phyloP scores from a whole-genome alignment of 768 basidiomycete species.

The Lactarius hatsudake region DNA sequence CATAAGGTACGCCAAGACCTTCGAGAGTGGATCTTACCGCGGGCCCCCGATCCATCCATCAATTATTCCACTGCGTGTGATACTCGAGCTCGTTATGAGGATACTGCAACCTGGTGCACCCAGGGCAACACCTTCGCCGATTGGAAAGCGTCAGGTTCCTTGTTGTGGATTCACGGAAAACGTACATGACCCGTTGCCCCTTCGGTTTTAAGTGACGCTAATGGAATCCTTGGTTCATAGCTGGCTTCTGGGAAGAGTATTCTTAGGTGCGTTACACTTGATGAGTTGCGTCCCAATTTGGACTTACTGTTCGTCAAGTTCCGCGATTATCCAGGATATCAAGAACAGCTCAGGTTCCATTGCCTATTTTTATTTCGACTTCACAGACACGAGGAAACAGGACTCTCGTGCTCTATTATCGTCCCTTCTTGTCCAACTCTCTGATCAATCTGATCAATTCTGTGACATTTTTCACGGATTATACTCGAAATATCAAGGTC shows the following conservation, averaged over 20 bases:
- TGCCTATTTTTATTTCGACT: neutral
- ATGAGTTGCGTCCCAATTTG: neutral
- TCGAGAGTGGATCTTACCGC: neutral
- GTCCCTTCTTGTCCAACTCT: slow-evolving; percentile 5
- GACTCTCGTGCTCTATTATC: neutral
- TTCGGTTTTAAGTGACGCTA: neutral
- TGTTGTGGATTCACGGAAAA: slow-evolving; percentile 5
- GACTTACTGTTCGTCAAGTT: neutral
- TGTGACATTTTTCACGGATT: neutral
- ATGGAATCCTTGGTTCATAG: neutral
- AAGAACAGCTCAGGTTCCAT: neutral
- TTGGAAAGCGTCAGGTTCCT: slow-evolving; percentile 1
- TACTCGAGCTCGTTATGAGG: neutral
- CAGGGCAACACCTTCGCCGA: neutral
- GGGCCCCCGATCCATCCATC: neutral
- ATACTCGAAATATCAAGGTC: neutral
- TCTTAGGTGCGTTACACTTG: neutral
- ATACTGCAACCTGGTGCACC: neutral
- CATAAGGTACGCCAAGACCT: neutral
- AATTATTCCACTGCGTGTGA: neutral
- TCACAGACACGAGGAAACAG: neutral
- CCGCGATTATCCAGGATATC: slow-evolving; percentile 3
- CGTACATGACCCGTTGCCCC: neutral
- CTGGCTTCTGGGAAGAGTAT: slow-evolving; percentile 19
- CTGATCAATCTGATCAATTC: neutral